These are phyloP conservation scores for Cinnamomum chago DNA, from an alignment of 164 flowering plant species.

Conservation along the genomic window DNA sequence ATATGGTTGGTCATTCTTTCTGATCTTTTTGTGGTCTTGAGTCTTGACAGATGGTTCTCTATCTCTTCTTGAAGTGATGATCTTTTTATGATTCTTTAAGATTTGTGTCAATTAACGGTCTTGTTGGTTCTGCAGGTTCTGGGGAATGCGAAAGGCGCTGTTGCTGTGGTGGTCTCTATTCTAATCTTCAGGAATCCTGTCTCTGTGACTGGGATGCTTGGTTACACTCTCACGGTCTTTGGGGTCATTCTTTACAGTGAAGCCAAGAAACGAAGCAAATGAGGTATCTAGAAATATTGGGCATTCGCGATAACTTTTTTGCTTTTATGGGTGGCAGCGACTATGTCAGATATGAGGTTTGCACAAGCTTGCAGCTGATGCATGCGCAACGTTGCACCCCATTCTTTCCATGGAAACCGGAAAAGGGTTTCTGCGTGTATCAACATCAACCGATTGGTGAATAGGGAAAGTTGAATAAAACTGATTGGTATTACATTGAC, in stretches of 20 bases:
- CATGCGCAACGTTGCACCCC: conserved; percentile 19
- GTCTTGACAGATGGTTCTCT: background rate
- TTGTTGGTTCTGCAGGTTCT: conserved; percentile 53
- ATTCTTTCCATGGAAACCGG: conserved; percentile 39
- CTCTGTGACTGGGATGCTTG: conserved; percentile 94
- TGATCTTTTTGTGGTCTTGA: background rate
- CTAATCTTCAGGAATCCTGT: conserved; percentile 88
- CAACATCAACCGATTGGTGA: conserved; percentile 34
- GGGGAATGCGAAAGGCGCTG: conserved; percentile 97
- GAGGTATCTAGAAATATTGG: conserved; percentile 10
- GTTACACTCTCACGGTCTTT: conserved; percentile 73
- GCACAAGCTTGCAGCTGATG: conserved; percentile 16
- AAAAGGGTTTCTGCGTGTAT: conserved; percentile 38
- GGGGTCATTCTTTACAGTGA: conserved; percentile 94
- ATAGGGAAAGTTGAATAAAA: conserved; percentile 34
- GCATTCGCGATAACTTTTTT: conserved; percentile 12
- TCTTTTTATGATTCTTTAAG: background rate
- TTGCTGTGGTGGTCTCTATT: conserved; percentile 92
- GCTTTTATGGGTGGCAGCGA: conserved; percentile 9
- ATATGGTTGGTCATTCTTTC: background rate
- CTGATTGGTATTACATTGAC: conserved; percentile 23
- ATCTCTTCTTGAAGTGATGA: background rate
- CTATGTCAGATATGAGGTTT: conserved; percentile 12
- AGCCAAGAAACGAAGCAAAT: conserved; percentile 87
- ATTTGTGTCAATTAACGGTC: background rate